Base-by-base conservation (phyloP, 768 basidiomycete genomes). In the Xerocomellus intermedius region DNA sequence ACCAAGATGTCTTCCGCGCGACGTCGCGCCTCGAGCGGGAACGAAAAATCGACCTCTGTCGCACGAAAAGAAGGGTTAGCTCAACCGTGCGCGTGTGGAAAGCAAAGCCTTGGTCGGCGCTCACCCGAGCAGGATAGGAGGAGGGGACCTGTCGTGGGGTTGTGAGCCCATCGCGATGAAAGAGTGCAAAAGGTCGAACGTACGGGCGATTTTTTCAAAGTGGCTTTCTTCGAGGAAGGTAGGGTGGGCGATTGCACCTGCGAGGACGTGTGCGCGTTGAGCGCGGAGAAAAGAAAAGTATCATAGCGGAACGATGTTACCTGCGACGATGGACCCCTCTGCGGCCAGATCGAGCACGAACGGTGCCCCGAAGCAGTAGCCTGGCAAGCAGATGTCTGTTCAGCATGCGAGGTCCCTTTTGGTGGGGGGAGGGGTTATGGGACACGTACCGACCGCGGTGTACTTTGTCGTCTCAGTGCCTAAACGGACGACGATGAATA, bases 291-390 rank as follows among this genome's bases (percentile, higher is more conserved):
- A 30, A 24, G 17, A 30, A 7, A 12, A 19, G 37, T 16, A 12
- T 19, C 7, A 8, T 21, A 16, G 8, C 4, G 8, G 5, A 9
- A 30, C 33, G 26, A 9, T 32, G 66, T 37, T 58, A 82, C 82
- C 75, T 42, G 82, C 80, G 3, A 73, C 69, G 43, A 82, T 67
- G 48, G 73, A 69, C 22, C 78, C 76, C 0, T 71, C 75, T 3
- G 74, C 71, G 2, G 74, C 75, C 4, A 78, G 66, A 22, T 82
- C 73, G 48, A 82, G 66, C 5, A 74, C 74, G 49, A 75, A 81
- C 0, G 81, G 76, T 6, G 71, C 83, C 3, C 82, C 81, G 55
- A 82, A 83, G 61, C 81, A 85, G 48, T 83, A 83, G 5, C 82
- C 81, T 82, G 30, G 14, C 5, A 35, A 21, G n/a, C 0, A 19